Base-by-base conservation (phyloP, 768 basidiomycete species). In the Boletus huronensis region DNA sequence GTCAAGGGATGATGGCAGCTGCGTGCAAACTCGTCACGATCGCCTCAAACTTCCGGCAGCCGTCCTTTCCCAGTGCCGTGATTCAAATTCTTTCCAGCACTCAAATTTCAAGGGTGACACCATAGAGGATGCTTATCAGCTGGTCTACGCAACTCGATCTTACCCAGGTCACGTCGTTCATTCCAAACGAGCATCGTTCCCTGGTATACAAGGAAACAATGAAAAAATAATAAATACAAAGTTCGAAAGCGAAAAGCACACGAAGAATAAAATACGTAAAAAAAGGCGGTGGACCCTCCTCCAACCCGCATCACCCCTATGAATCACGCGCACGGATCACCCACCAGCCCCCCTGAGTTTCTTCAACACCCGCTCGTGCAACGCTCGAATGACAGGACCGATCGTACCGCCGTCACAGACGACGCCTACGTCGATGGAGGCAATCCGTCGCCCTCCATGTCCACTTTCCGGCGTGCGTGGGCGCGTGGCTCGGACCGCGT, bases 381-480 rank as follows among this genome's bases (percentile, higher is more conserved):
- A 70, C 29, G 75, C 74, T 57, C 76, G 74, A 17, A 75, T 74
- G 17, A 87, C 68, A 21, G 74, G 70, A 26, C 75, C 70, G 6
- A 87, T 78, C 31, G 75, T 68, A 25, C 57, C 58, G 6, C 77
- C 72, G 35, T 81, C 78, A 59, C 88, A 90, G 5, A 89, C 73
- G 1, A 87, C 72, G 1, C 87, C 88, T 5, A 84, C 73, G 51
- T 83, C 82, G 47, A 90, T 71, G 0, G 79, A 72, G 6, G 81
- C 82, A 49, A 87, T 73, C 21, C 76, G 75, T 34, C 59, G 67
- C 55, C 71, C 34, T 72, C 52, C 58, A 13, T 16, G 13, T 1
- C 54, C 59, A 19, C 35, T 49, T 2, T 60, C 57, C 0, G 57
- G 16, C 2, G 21, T 40, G 3, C 35, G 55, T n/a, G 59, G 57